Conservation (phyloP, 768 basidiomycete genomes). For the Tremella mesenterica region DNA sequence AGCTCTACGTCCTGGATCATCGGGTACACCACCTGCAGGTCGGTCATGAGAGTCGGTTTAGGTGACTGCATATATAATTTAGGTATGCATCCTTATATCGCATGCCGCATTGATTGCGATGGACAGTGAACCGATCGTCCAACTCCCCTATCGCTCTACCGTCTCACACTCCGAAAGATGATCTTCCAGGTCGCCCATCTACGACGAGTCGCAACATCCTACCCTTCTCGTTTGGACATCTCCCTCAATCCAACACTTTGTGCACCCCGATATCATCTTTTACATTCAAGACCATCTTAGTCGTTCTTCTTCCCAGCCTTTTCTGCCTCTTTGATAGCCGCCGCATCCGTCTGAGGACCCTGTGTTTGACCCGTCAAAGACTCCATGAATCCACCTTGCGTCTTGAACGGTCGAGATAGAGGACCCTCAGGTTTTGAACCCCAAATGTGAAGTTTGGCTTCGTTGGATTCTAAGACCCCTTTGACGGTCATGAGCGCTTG, state of each 20-base stretch:
- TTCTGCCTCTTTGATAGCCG: constrained; percentile 78
- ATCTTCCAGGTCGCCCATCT: too few species aligned
- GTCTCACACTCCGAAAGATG: too few species aligned
- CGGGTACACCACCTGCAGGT: too few species aligned
- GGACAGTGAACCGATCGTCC: too few species aligned
- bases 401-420: constrained; percentile 81
- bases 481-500: constrained; percentile 94
- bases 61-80: too few species aligned
- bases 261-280: neutral
- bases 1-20: too few species aligned
- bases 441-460: constrained; percentile 62
- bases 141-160: too few species aligned
- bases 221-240: neutral
- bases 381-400: constrained; percentile 52
- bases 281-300: neutral
- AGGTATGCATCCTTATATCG: too few species aligned
- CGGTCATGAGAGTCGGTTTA: too few species aligned
- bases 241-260: neutral
- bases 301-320: constrained; percentile 55
- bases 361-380: constrained; percentile 50
- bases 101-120: too few species aligned
- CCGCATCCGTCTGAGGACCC: constrained; percentile 79
- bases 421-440: constrained; percentile 74
- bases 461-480: constrained; percentile 60
- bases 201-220: too few species aligned